phyloP scores from a whole-genome alignment of 176 grass and related monocot genomes.

The Phoenix dactylifera region DNA sequence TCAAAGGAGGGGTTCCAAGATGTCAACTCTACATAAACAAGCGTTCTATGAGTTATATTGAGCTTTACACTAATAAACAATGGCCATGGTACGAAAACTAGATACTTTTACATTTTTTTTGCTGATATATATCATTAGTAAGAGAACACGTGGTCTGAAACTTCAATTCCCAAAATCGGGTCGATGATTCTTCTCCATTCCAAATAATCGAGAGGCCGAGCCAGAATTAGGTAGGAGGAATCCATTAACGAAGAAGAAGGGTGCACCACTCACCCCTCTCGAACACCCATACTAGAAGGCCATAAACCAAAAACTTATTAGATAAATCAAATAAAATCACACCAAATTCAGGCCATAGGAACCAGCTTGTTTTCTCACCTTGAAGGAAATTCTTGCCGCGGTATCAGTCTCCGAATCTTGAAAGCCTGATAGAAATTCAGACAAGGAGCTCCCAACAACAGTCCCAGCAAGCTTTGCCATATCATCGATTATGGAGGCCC shows the following conservation, averaged over 20 bases:
- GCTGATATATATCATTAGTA: neutral
- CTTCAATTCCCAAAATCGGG: conserved; percentile 37
- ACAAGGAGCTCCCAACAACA: conserved; percentile 47
- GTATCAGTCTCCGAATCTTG: conserved; percentile 39
- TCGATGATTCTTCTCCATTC: conserved; percentile 57
- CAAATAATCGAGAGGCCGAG: conserved; percentile 51
- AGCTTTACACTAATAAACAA: too few species aligned
- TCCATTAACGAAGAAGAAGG: conserved; percentile 91
- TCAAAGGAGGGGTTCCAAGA: too few species aligned
- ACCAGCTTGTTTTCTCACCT: conserved; percentile 21
- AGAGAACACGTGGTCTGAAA: neutral
- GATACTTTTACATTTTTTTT: neutral
- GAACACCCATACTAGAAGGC: conserved; percentile 65
- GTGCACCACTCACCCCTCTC: conserved; percentile 60
- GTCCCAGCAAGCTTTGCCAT: conserved; percentile 44
- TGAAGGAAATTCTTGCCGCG: conserved; percentile 78
- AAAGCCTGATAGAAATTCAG: conserved; percentile 67
- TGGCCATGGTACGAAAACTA: too few species aligned
- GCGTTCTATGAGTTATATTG: too few species aligned
- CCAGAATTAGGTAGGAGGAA: conserved; percentile 64
- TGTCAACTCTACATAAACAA: too few species aligned
- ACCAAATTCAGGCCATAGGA: too few species aligned
- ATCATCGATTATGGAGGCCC: conserved; percentile 29
- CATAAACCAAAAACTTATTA: too few species aligned
- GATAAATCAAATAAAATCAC: too few species aligned